These are phyloP conservation scores for Elongisporangium prolatum DNA, from an alignment of 352 stramenopile species.

Conservation along the genomic window DNA sequence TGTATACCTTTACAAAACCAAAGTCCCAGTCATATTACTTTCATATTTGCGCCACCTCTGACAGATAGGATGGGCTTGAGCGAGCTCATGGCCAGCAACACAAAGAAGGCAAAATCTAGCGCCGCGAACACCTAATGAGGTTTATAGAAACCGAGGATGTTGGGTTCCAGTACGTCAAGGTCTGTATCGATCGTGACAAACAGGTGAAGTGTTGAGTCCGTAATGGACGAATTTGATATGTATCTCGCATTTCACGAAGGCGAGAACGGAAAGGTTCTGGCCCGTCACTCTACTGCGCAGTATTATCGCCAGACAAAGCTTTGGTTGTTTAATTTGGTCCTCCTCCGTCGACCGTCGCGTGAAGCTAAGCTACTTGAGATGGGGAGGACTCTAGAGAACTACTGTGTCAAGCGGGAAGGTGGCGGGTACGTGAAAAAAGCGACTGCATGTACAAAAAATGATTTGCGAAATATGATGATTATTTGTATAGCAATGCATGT, in stretches of 20 bases:
- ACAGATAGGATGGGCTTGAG: slow-evolving; percentile 10
- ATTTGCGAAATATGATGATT: too few species aligned
- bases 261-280: slow-evolving; percentile 11
- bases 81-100: slow-evolving; percentile 15
- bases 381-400: slow-evolving; percentile 4
- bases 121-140: slow-evolving; percentile 5
- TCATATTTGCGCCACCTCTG: slow-evolving; percentile 14
- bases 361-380: slow-evolving; percentile 5
- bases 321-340: slow-evolving; percentile 8
- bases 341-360: slow-evolving; percentile 2
- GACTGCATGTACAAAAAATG: slow-evolving; percentile 21
- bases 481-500: slow-evolving; percentile 13
- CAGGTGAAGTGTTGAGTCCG: slow-evolving; percentile 11
- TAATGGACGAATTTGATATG: slow-evolving; percentile 14
- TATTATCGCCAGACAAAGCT: slow-evolving; percentile 5
- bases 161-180: slow-evolving; percentile 12
- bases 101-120: slow-evolving; percentile 6
- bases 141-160: slow-evolving; percentile 14
- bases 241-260: slow-evolving; percentile 17
- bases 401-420: slow-evolving; percentile 15
- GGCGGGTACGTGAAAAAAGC: slow-evolving; percentile 24
- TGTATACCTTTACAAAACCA: slow-evolving; percentile 1
- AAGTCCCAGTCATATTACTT: slow-evolving; percentile 9
- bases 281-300: slow-evolving; percentile 6
- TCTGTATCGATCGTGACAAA: slow-evolving; percentile 9